Percentiles rank a stretch among this genome's conserved stretches.
Evolutionary conservation across 1,284 basidiomycete species (phyloP).

Genomic region (Ustilago loliicola): DNA sequence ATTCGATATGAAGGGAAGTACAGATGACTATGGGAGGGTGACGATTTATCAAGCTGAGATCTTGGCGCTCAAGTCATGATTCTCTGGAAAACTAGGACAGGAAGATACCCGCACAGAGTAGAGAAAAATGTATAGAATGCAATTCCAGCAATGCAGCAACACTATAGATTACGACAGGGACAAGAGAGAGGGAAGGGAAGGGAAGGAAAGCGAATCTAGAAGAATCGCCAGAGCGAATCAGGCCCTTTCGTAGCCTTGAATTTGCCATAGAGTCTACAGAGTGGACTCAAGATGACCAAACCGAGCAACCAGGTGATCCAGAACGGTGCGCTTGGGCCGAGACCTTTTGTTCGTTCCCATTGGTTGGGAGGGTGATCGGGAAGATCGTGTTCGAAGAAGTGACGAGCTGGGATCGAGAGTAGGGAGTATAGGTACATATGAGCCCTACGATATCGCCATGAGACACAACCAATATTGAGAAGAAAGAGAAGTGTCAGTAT

Average conservation of each 20-base stretch:
- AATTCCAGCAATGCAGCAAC: background rate
- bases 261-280: conserved; percentile 37
- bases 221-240: conserved; percentile 52
- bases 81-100: too few relatives aligned
- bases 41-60: conserved; percentile 45
- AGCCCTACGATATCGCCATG: conserved; percentile 2
- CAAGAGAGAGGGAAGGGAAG: too few relatives aligned
- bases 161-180: too few relatives aligned
- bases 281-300: conserved; percentile 30
- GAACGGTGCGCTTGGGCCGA: conserved; percentile 33
- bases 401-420: conserved; percentile 33
- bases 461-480: background rate
- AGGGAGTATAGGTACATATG: conserved; percentile 41
- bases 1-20: conserved; percentile 38
- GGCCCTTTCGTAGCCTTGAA: conserved; percentile 32
- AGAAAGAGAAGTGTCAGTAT: conserved; percentile 1
- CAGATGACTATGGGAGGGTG: conserved; percentile 51
- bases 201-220: conserved; percentile 15
- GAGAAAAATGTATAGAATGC: background rate
- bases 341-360: conserved; percentile 23
- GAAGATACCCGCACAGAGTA: background rate
- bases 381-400: conserved; percentile 40
- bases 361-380: conserved; percentile 37
- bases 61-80: conserved; percentile 12
- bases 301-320: conserved; percentile 39